Evolutionary conservation across 176 grass and related monocot genomes (phyloP).

Genomic region (Zea luxurians): DNA sequence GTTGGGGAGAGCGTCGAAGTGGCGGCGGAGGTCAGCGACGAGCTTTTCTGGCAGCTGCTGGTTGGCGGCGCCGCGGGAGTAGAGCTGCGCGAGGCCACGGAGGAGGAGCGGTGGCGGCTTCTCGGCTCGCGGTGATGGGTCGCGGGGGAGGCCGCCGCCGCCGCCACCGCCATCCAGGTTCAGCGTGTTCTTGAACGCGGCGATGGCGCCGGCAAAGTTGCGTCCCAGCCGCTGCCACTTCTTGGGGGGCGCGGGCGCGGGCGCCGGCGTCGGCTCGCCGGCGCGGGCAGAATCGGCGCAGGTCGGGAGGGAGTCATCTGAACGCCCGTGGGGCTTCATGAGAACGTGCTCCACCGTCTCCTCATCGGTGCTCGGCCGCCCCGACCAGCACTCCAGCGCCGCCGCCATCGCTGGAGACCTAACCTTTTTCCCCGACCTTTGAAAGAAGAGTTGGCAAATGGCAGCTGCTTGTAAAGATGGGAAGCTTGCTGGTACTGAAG

Average conservation of each 20-base stretch:
- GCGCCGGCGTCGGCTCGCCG: conserved; percentile 33
- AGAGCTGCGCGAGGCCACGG: conserved; percentile 72
- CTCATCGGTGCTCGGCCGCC: conserved; percentile 95
- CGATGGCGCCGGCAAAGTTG: conserved; percentile 89
- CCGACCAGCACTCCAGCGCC: conserved; percentile 98
- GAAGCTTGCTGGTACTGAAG: neutral
- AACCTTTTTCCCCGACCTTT: conserved; percentile 1
- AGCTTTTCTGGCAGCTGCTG: conserved; percentile 91
- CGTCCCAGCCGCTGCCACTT: conserved; percentile 92
- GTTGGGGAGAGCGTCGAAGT: conserved; percentile 92
- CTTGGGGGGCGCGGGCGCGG: conserved; percentile 48
- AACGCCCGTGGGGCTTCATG: conserved; percentile 82
- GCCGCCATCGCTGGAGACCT: conserved; percentile 65
- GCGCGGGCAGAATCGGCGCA: conserved; percentile 44
- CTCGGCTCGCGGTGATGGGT: conserved; percentile 61
- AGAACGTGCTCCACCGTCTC: conserved; percentile 98
- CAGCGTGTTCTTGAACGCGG: conserved; percentile 85
- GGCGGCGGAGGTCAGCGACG: conserved; percentile 78
- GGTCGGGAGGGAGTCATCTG: conserved; percentile 68
- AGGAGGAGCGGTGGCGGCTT: conserved; percentile 57
- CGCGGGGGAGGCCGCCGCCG: conserved; percentile 42
- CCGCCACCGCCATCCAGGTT: conserved; percentile 64
- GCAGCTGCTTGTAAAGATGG: neutral
- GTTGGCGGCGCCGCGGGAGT: conserved; percentile 50
- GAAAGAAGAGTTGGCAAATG: too few species aligned